A percentile compares a stretch with the other conserved stretches of the same genome.
phyloP scores from a whole-genome alignment of 768 basidiomycete species.

The Tricholoma terreum region DNA sequence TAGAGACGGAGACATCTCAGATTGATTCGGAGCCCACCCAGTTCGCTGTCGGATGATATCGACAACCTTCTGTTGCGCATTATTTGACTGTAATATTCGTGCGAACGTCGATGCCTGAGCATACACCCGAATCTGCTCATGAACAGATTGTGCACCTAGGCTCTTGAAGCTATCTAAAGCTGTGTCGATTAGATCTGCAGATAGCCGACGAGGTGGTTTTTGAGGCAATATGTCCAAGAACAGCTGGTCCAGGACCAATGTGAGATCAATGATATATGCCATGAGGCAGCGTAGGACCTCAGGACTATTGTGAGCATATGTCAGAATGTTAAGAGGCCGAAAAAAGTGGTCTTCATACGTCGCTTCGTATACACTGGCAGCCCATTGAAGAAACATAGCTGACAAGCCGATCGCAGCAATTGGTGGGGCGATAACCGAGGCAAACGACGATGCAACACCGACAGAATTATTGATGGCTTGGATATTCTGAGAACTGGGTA shows the following conservation, averaged over 20 bases:
- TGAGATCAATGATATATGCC: slow-evolving; percentile 1
- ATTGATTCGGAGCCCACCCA: too few relatives aligned
- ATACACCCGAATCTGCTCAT: neutral
- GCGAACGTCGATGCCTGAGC: neutral
- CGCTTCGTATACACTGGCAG: neutral
- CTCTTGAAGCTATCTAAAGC: neutral
- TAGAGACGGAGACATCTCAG: too few relatives aligned
- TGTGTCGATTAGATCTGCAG: neutral
- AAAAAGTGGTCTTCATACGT: neutral
- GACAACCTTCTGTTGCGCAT: neutral
- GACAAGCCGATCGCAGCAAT: neutral
- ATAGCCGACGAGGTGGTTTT: neutral
- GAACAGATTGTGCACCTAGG: neutral
- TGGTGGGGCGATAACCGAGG: neutral
- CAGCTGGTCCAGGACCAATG: neutral
- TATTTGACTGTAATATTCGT: neutral
- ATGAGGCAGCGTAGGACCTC: neutral
- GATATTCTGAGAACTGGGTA: neutral
- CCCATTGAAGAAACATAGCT: neutral
- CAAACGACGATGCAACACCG: neutral
- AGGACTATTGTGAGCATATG: neutral
- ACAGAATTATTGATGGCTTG: neutral
- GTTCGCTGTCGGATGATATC: neutral
- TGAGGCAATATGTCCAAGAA: neutral
- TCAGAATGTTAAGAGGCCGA: neutral